Percentiles rank a stretch among this genome's conserved stretches.
These are phyloP conservation scores for Sporothrix inflata DNA, from an alignment of 2,329 filamentous ascomycete species.

Conservation along the genomic window DNA sequence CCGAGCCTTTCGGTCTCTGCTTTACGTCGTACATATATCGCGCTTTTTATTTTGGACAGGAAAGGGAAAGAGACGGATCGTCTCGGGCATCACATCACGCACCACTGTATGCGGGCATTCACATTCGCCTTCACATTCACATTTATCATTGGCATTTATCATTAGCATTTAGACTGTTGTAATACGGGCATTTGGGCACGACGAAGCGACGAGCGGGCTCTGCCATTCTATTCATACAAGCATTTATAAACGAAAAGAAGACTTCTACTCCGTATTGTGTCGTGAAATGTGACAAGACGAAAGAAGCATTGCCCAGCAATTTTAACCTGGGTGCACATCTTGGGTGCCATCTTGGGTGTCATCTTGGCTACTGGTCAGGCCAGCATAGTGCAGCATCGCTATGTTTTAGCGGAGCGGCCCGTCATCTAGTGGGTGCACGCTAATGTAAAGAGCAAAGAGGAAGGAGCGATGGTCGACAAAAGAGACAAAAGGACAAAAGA, in stretches of 20 bases:
- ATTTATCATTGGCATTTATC: not conserved
- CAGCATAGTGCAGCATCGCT: not conserved
- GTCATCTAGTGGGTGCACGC: conserved; percentile 18
- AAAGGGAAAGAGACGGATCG: not conserved
- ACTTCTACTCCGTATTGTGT: no score
- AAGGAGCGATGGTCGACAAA: not conserved
- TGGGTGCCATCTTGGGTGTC: no score
- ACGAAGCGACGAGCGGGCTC: not conserved
- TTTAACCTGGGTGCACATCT: no score
- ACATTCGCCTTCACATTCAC: not conserved
- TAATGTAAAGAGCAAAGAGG: not conserved
- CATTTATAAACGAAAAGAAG: not conserved
- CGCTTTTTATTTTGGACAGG: not conserved
- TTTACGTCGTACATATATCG: no score
- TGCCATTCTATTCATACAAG: not conserved
- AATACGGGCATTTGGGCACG: not conserved
- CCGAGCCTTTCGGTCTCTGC: not conserved
- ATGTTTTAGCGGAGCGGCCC: conserved; percentile 23
- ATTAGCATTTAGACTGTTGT: not conserved
- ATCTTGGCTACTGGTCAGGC: not conserved
- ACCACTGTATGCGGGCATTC: conserved; percentile 5
- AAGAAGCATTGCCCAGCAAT: not conserved
- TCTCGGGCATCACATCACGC: not conserved
- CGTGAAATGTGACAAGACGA: no score
- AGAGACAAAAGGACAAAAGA: no score